Evolutionary conservation across 2,329 filamentous ascomycete species (phyloP).

Genomic region (Fusarium sp.): DNA sequence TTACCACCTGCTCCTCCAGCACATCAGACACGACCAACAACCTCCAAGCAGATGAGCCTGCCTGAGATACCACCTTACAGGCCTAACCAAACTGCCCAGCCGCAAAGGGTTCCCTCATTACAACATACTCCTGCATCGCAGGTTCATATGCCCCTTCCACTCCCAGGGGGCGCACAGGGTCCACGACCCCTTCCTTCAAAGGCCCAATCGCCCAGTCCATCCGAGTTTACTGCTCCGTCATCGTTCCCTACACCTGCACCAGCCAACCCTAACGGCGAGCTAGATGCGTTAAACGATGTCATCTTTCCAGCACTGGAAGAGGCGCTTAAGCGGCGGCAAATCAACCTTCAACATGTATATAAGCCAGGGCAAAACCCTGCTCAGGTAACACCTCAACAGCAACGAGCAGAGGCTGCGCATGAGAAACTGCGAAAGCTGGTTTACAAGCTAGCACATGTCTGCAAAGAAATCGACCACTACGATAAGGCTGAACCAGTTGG

Average conservation of each 20-base stretch:
- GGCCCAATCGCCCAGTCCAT: slow-evolving; percentile 51
- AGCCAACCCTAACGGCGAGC: slow-evolving; percentile 74
- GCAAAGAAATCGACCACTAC: slow-evolving; percentile 90
- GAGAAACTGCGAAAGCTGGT: slow-evolving; percentile 87
- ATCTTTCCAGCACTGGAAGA: slow-evolving; percentile 94
- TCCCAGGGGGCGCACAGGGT: slow-evolving; percentile 38
- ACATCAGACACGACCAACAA: slow-evolving; percentile 56
- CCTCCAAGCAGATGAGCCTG: slow-evolving; percentile 62
- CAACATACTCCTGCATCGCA: slow-evolving; percentile 50
- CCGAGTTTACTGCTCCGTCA: slow-evolving; percentile 58
- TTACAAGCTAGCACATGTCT: slow-evolving; percentile 84
- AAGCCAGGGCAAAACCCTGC: slow-evolving; percentile 57
- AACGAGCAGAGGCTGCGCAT: slow-evolving; percentile 80
- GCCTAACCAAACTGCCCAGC: slow-evolving; percentile 55
- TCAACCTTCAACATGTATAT: slow-evolving; percentile 69
- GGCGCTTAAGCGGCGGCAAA: slow-evolving; percentile 85
- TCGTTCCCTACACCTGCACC: slow-evolving; percentile 72
- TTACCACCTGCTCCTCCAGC: slow-evolving; percentile 54
- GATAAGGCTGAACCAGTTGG: slow-evolving; percentile 90
- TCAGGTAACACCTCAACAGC: slow-evolving; percentile 72
- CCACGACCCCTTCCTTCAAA: slow-evolving; percentile 51
- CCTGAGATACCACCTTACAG: slow-evolving; percentile 71
- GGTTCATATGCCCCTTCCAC: slow-evolving; percentile 31
- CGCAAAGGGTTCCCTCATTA: slow-evolving; percentile 49
- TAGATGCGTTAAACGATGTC: slow-evolving; percentile 91